A percentile compares a stretch with the other conserved stretches of the same genome.
phyloP scores from a whole-genome alignment of 2,329 filamentous ascomycete genomes.

The Cladorrhinum sp. region DNA sequence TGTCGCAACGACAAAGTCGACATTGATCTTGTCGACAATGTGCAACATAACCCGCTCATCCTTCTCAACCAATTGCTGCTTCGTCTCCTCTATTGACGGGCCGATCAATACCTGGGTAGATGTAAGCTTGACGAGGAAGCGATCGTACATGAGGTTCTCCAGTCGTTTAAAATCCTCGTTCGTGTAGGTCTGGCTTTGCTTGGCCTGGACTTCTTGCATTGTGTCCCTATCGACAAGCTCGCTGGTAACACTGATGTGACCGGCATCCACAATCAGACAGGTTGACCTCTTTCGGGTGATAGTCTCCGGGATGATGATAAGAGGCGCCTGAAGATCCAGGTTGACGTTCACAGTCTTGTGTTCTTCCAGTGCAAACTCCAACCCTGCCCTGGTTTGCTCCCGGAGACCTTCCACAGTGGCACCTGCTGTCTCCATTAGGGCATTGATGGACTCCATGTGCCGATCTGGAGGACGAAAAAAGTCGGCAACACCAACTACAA shows the following conservation, averaged over 20 bases:
- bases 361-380: conserved; percentile 95
- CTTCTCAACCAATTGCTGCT: conserved; percentile 69
- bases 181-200: conserved; percentile 82
- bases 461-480: conserved; percentile 96
- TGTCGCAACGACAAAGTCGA: conserved; percentile 93
- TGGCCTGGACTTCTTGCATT: conserved; percentile 83
- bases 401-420: conserved; percentile 93
- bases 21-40: conserved; percentile 93
- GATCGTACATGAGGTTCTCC: conserved; percentile 95
- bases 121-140: conserved; percentile 86
- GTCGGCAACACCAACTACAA: conserved; percentile 83
- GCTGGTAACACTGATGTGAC: conserved; percentile 91
- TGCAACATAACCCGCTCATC: conserved; percentile 72
- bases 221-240: conserved; percentile 91
- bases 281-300: conserved; percentile 77
- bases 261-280: conserved; percentile 92
- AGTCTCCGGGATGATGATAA: conserved; percentile 94
- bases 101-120: conserved; percentile 96
- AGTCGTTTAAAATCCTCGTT: conserved; percentile 85
- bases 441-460: conserved; percentile 97
- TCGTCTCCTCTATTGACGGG: conserved; percentile 86
- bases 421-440: conserved; percentile 91
- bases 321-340: conserved; percentile 87
- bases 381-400: conserved; percentile 90
- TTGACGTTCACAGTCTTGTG: conserved; percentile 98